Evolutionary conservation across 139 green algal genomes (phyloP).

Genomic region (Nannochloris sp.): DNA sequence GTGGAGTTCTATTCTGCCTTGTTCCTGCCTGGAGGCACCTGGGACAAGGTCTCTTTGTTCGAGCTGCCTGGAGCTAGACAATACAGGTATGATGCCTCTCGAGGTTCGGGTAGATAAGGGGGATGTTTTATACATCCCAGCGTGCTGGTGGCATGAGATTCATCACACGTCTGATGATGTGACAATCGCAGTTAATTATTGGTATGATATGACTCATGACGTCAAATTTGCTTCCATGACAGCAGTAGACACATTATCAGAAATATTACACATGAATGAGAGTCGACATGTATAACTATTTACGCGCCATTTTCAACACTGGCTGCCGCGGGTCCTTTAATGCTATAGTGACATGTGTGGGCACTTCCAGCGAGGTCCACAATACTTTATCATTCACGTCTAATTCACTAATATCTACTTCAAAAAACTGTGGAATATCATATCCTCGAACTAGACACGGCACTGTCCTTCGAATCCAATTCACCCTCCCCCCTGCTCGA

Average conservation of each 20-base stretch:
- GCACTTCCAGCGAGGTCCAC: constrained; percentile 10
- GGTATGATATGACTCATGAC: constrained; percentile 77
- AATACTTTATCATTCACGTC: constrained; percentile 28
- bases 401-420: constrained; percentile 27
- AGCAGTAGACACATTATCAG: constrained; percentile 37
- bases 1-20: not conserved
- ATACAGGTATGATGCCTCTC: constrained; percentile 16
- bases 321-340: constrained; percentile 14
- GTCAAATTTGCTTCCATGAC: constrained; percentile 34
- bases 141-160: constrained; percentile 66
- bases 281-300: not conserved
- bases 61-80: not conserved
- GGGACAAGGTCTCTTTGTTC: not conserved
- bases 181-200: constrained; percentile 76
- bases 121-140: constrained; percentile 68
- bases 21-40: not conserved
- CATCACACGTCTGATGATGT: constrained; percentile 20
- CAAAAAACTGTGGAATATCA: constrained; percentile 18
- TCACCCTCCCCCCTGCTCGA: constrained; percentile 36
- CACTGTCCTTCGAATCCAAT: constrained; percentile 26
- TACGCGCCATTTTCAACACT: constrained; percentile 23
- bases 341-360: constrained; percentile 6
- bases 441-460: constrained; percentile 12
- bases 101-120: constrained; percentile 37
- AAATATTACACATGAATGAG: constrained; percentile 3